A percentile compares a stretch with the other conserved stretches of the same genome.
Evolutionary conservation across 2,329 filamentous ascomycete species (phyloP).

Genomic region (Cladosporium austrohemisphaericum): DNA sequence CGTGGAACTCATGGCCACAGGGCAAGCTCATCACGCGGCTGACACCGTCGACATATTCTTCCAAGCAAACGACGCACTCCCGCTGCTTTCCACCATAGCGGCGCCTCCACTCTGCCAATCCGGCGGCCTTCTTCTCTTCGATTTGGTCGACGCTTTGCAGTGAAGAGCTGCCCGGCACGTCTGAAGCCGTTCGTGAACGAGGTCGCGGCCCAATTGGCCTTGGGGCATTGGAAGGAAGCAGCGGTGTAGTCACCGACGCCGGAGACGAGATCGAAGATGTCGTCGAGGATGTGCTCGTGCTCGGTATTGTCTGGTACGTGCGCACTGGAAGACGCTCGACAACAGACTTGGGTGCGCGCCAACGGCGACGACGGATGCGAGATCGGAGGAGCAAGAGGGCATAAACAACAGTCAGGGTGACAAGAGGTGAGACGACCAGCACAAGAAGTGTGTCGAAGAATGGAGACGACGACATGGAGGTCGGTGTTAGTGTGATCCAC

Average conservation of each 20-base stretch:
- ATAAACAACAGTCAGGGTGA: constrained; percentile 91
- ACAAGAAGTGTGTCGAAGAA: constrained; percentile 97
- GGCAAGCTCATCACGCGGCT: constrained; percentile 95
- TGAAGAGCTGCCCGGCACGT: constrained; percentile 42
- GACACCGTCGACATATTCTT: constrained; percentile 93
- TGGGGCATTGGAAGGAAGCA: constrained; percentile 54
- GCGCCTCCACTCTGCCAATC: constrained; percentile 51
- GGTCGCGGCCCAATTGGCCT: constrained; percentile 52
- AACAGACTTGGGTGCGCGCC: constrained; percentile 95
- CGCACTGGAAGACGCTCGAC: constrained; percentile 92
- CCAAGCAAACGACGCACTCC: constrained; percentile 93
- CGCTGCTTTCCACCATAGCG: constrained; percentile 64
- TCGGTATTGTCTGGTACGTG: constrained; percentile 82
- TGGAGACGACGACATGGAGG: constrained; percentile 79
- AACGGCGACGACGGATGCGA: constrained; percentile 80
- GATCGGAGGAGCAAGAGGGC: constrained; percentile 81
- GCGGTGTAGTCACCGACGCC: constrained; percentile 62
- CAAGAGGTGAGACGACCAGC: constrained; percentile 86
- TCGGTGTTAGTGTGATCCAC: constrained; percentile 94
- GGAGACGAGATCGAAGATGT: constrained; percentile 27
- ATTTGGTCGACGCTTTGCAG: constrained; percentile 36
- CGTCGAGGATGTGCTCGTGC: constrained; percentile 54
- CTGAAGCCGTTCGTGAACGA: constrained; percentile 63
- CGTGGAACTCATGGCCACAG: constrained; percentile 97
- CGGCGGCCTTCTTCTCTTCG: constrained; percentile 52